phyloP scores from a whole-genome alignment of 306 rosid species.

The Psophocarpus tetragonolobus region DNA sequence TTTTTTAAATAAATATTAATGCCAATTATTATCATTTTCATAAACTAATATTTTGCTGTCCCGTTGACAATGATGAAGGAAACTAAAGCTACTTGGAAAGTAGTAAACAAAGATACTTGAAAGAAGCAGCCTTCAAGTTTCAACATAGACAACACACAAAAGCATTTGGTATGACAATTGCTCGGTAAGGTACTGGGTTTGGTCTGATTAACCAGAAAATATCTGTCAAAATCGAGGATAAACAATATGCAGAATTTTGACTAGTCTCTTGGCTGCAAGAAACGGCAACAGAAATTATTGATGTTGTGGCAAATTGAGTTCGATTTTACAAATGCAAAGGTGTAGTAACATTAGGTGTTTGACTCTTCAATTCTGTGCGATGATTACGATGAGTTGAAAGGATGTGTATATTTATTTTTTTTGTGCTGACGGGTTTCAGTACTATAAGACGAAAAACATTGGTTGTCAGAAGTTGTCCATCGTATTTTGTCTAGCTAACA shows the following conservation, averaged over 20 bases:
- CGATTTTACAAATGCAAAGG: too few relatives aligned
- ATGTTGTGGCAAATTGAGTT: slow-evolving; percentile 42
- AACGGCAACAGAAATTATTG: slow-evolving; percentile 43
- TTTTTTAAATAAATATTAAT: too few relatives aligned
- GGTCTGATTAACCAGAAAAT: background rate
- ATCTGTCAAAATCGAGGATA: background rate
- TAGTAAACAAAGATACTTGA: background rate
- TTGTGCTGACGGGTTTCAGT: slow-evolving; percentile 54
- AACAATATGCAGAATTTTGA: background rate
- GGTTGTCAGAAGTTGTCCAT: background rate
- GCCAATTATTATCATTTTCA: too few relatives aligned
- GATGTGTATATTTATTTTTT: slow-evolving; percentile 50
- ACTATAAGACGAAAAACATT: background rate
- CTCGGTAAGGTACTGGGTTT: background rate
- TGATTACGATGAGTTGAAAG: slow-evolving; percentile 47
- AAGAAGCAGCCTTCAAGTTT: background rate
- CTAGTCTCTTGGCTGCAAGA: slow-evolving; percentile 28
- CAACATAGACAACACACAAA: background rate
- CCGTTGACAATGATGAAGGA: slow-evolving; percentile 12
- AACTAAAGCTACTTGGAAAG: background rate
- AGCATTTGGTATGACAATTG: background rate
- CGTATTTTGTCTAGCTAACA: background rate
- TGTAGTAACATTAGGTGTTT: slow-evolving; percentile 42
- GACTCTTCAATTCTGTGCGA: slow-evolving; percentile 46
- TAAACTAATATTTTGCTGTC: too few relatives aligned